Evolutionary conservation across 352 stramenopile genomes (phyloP), one percentile per base, ranked within the genome.

Genomic region (Globisporangium emineosum): DNA sequence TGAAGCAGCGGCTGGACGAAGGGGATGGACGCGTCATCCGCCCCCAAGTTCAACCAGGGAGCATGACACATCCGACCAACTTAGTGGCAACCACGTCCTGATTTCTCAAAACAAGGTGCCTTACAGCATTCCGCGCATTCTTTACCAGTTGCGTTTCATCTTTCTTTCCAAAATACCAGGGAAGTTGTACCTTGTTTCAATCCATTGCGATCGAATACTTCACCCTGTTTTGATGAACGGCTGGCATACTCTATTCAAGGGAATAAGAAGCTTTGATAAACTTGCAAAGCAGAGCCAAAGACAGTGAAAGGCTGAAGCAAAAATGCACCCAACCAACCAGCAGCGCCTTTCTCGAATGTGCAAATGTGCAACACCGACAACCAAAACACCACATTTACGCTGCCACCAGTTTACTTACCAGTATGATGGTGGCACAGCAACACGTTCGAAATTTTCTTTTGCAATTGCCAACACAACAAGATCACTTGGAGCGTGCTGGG

Each of bases 31-130:
- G 29, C 29, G 29, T 43, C 51, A 27, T 42, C 51, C 29, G n/a
- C 27, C 12, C 59, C 47, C 32, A 65, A 65, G 59, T 65, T 65
- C 59, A 65, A 65, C 59, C 23, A 32, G 8, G 32, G 25, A 57
- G 17, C 45, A 59, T 65, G 59, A 65, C 59, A 59, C 45, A 37
- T 45, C n/a, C 59, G 23, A 52, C 40, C 37, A 52, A 25, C 25
- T 37, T 37, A 52, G 37, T 19, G 37, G 37, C 37, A 15, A 43
- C 19, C 37, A 43, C 15, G 37, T 0, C 40, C 56, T 47, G 57
- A 47, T 17, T 43, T 63, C 0, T 35, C 49, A 60, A 60, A 60
- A 60, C 33, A 52, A 4, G 51, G 23, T 60, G 30, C 5, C n/a
- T n/a, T n/a, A n/a, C n/a, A n/a, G n/a, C n/a, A n/a, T n/a, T n/a